Conservation (phyloP, 179 eudicot genomes). For the Silene coronaria region DNA sequence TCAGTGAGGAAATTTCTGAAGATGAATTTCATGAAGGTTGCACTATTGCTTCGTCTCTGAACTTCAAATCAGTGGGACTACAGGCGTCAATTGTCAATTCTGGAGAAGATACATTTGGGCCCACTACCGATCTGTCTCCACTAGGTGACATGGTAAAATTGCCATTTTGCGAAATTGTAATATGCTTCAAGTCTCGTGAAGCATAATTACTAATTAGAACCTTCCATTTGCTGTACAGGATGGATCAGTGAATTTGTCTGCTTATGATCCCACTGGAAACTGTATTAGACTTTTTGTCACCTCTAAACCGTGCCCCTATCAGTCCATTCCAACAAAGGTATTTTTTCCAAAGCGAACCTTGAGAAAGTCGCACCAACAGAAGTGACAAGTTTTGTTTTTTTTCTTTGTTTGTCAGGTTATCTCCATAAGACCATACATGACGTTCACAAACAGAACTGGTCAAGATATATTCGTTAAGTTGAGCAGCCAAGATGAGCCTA, state of each 20-base stretch:
- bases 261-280: constrained; percentile 69
- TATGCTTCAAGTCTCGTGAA: background rate
- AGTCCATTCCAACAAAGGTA: constrained; percentile 95
- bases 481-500: constrained; percentile 71
- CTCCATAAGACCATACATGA: constrained; percentile 70
- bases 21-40: constrained; percentile 82
- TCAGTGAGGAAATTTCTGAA: constrained; percentile 65
- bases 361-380: background rate
- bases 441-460: constrained; percentile 93
- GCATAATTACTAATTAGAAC: constrained; percentile 1
- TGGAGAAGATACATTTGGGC: constrained; percentile 58
- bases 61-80: constrained; percentile 64
- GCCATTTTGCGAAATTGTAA: constrained; percentile 8
- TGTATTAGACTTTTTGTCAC: constrained; percentile 78
- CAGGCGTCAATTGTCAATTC: constrained; percentile 55
- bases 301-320: constrained; percentile 82
- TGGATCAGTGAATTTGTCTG: constrained; percentile 74
- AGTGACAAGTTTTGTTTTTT: background rate
- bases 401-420: constrained; percentile 50
- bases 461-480: constrained; percentile 57
- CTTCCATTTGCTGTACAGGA: constrained; percentile 43
- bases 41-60: constrained; percentile 83
- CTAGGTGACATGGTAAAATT: constrained; percentile 78
- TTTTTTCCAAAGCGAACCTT: background rate
- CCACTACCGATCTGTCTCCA: constrained; percentile 74